A percentile compares a stretch with the other conserved stretches of the same genome.
Evolutionary conservation across 345 rosid genomes (phyloP).

Genomic region (Brassica rapa): DNA sequence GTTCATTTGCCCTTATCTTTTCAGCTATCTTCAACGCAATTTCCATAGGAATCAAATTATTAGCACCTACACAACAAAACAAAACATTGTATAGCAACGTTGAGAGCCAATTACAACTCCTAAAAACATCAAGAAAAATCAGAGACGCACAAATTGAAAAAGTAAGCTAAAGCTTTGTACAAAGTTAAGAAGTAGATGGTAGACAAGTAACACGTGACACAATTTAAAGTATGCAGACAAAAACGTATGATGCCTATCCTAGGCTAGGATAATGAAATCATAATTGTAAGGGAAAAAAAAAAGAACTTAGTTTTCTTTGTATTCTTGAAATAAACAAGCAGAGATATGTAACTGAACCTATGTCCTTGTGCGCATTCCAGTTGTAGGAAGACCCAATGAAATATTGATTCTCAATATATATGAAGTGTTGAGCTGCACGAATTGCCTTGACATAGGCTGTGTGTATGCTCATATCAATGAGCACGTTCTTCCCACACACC

Average conservation of each 20-base stretch:
- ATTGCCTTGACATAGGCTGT: constrained; percentile 94
- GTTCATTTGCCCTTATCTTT: constrained; percentile 83
- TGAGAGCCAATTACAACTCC: constrained; percentile 12
- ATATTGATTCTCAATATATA: constrained; percentile 95
- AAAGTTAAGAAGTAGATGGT: not conserved
- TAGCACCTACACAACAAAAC: constrained; percentile 49
- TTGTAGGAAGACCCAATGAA: constrained; percentile 91
- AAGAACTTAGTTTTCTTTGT: not conserved
- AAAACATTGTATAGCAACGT: constrained; percentile 23
- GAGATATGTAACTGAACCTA: constrained; percentile 50
- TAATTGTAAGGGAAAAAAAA: not conserved
- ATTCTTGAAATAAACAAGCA: constrained; percentile 3
- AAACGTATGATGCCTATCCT: not conserved
- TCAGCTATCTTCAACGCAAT: constrained; percentile 88
- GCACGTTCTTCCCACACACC: constrained; percentile 87
- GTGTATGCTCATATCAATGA: constrained; percentile 99
- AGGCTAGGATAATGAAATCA: not conserved
- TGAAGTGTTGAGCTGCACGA: constrained; percentile 94
- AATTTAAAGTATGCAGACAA: not conserved
- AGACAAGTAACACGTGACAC: constrained; percentile 16
- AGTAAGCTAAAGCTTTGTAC: constrained; percentile 13
- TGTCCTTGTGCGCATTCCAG: constrained; percentile 74
- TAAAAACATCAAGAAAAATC: not conserved
- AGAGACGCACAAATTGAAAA: not conserved
- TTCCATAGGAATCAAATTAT: constrained; percentile 95